Conservation (phyloP, 164 flowering plant genomes). For the Litsea cubeba region DNA sequence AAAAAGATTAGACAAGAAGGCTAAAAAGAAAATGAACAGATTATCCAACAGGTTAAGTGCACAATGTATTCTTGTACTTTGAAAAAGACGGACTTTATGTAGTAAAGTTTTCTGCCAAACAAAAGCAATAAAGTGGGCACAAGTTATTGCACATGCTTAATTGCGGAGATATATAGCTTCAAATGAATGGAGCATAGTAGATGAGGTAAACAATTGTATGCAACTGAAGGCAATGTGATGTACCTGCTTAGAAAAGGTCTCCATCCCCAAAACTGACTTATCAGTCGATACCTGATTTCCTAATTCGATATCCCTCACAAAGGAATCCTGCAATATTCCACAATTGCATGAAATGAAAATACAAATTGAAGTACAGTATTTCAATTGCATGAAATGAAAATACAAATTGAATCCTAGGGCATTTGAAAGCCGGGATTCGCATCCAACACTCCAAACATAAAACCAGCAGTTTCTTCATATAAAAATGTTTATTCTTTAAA, state of each 20-base stretch:
- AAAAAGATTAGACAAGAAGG: not conserved
- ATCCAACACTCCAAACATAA: too few relatives aligned
- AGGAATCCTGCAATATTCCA: constrained; percentile 24
- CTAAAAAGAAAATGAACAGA: not conserved
- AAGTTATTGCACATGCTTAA: not conserved
- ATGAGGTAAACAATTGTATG: not conserved
- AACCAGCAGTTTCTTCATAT: too few relatives aligned
- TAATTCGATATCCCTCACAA: constrained; percentile 17
- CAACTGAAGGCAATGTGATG: too few relatives aligned
- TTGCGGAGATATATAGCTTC: not conserved
- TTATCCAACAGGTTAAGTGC: not conserved
- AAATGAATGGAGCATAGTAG: not conserved
- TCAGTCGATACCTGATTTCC: constrained; percentile 14
- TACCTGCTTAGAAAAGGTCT: constrained; percentile 32
- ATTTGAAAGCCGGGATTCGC: too few relatives aligned
- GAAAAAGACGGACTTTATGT: not conserved
- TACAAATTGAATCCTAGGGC: too few relatives aligned
- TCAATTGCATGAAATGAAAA: too few relatives aligned
- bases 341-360: not conserved
- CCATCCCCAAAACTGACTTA: constrained; percentile 27
- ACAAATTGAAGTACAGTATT: not conserved
- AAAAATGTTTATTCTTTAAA: too few relatives aligned
- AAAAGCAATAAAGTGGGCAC: not conserved
- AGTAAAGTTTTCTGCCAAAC: not conserved
- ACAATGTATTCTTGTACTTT: not conserved